Percentiles rank a stretch among this genome's conserved stretches.
Conservation (phyloP, 139 green algal genomes). For the Volvox africanus region DNA sequence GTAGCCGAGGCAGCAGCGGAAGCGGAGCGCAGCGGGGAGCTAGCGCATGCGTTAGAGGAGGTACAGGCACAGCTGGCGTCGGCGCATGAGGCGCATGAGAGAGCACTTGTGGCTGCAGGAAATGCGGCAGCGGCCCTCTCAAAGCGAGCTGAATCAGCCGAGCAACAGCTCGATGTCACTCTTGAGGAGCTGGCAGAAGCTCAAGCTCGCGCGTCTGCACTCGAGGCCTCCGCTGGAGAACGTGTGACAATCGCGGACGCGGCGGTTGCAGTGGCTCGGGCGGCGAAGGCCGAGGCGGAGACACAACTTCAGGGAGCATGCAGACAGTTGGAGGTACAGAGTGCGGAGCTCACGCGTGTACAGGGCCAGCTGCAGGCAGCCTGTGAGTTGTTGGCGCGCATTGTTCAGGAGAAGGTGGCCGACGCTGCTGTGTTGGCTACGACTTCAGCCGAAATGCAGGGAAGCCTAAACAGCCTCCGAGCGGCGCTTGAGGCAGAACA, state of each 20-base stretch:
- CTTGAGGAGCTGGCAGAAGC: background rate
- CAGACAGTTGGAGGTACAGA: background rate
- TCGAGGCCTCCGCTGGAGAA: conserved; percentile 2
- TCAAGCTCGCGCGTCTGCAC: background rate
- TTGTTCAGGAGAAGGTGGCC: background rate
- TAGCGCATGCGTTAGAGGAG: conserved; percentile 16
- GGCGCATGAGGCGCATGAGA: background rate
- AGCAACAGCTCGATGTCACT: background rate
- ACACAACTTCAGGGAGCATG: background rate
- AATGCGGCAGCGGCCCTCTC: background rate
- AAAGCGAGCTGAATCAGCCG: background rate
- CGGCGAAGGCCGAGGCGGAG: background rate
- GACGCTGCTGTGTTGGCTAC: background rate
- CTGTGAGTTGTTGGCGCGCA: background rate
- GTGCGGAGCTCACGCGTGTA: background rate
- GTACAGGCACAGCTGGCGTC: conserved; percentile 29
- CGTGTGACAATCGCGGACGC: background rate
- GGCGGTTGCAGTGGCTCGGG: background rate
- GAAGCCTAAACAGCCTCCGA: background rate
- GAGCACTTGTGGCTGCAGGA: background rate
- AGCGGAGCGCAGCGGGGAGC: conserved; percentile 5
- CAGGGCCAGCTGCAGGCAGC: background rate
- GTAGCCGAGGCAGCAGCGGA: background rate
- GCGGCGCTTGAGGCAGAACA: background rate
- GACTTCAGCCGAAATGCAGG: background rate